Conservation (phyloP, 2,329 filamentous ascomycete genomes). For the Cladophialophora yegresii region DNA sequence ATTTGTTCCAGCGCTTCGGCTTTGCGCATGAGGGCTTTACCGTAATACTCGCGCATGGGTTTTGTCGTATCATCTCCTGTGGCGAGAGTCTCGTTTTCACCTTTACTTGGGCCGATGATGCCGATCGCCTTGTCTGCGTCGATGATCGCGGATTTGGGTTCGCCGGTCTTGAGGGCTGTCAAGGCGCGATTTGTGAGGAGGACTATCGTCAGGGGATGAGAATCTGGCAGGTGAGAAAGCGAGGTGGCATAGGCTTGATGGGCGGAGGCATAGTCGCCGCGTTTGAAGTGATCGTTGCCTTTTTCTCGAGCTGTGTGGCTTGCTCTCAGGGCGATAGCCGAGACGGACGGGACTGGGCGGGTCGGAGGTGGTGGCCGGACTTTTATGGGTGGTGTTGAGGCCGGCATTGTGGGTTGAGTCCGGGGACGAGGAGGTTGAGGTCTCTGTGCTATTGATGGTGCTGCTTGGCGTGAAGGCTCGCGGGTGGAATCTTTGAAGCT, state of each 20-base stretch:
- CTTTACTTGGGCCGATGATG: constrained; percentile 76
- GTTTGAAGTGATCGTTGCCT: constrained; percentile 88
- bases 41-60: constrained; percentile 89
- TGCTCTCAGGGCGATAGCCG: constrained; percentile 67
- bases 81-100: constrained; percentile 76
- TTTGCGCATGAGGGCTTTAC: constrained; percentile 90
- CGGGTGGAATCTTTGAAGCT: constrained; percentile 31
- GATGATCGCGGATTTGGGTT: constrained; percentile 80
- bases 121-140: constrained; percentile 80
- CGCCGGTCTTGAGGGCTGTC: constrained; percentile 86
- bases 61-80: constrained; percentile 63
- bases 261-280: constrained; percentile 85
- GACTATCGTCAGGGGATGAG: constrained; percentile 83
- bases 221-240: constrained; percentile 69
- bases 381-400: constrained; percentile 7
- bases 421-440: constrained; percentile 42
- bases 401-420: constrained; percentile 21
- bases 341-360: constrained; percentile 63
- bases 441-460: constrained; percentile 39
- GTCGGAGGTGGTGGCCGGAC: constrained; percentile 45
- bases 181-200: constrained; percentile 88
- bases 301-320: constrained; percentile 77
- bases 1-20: constrained; percentile 94
- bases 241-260: constrained; percentile 80
- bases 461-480: constrained; percentile 37